Evolutionary conservation across 371 early-diverging fungal genomes (phyloP).

Genomic region (Mucor mucedo): DNA sequence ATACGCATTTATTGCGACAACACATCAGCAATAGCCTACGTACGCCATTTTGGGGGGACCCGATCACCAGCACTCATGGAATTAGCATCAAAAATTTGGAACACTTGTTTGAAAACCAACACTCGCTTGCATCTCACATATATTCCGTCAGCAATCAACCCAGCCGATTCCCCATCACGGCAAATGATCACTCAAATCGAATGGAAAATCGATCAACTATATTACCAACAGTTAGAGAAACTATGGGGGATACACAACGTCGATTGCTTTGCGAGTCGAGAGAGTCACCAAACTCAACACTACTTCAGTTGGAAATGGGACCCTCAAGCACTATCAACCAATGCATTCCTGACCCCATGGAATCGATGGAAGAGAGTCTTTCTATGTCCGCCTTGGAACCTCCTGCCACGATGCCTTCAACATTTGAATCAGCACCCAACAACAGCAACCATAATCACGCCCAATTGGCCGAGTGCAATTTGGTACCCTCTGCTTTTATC

Average conservation of each 20-base stretch:
- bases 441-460: no score
- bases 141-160: no score
- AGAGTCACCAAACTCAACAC: conserved; percentile 17
- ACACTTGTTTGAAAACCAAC: no score
- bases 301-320: conserved; percentile 34
- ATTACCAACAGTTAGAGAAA: conserved; percentile 14
- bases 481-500: no score
- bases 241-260: conserved; percentile 10
- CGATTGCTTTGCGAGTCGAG: conserved; percentile 29
- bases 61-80: conserved; percentile 11
- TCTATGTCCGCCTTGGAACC: conserved; percentile 17
- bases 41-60: conserved; percentile 6
- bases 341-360: conserved; percentile 8
- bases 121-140: no score
- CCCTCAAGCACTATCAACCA: conserved; percentile 13
- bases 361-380: neutral
- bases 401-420: neutral
- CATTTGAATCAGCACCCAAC: no score
- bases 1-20: no score
- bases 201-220: conserved; percentile 6
- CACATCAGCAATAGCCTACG: neutral
- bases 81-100: neutral
- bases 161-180: no score
- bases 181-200: neutral
- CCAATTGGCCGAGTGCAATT: no score